phyloP scores from a whole-genome alignment of 495 filamentous ascomycete species.

The Talaromyces adpressus region DNA sequence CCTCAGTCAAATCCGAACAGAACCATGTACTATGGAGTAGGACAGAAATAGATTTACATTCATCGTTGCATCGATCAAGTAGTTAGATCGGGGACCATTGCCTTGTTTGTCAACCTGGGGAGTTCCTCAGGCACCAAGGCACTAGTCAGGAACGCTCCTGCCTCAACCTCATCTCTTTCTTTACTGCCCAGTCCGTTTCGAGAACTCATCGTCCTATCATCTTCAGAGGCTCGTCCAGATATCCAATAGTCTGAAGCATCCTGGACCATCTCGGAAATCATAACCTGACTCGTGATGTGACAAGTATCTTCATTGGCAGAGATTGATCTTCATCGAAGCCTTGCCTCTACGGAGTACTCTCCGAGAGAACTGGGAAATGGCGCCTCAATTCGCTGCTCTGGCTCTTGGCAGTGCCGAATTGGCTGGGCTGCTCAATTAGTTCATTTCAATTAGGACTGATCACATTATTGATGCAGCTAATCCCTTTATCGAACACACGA shows the following conservation, averaged over 20 bases:
- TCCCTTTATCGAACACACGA: background rate
- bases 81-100: background rate
- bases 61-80: background rate
- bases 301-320: background rate
- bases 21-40: background rate
- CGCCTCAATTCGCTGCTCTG: background rate
- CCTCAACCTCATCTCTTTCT: background rate
- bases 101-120: background rate
- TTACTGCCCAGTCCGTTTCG: background rate
- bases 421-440: background rate
- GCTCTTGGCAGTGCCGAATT: slow-evolving; percentile 1
- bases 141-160: background rate
- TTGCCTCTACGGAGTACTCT: background rate
- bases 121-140: background rate
- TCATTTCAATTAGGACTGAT: background rate
- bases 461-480: slow-evolving; percentile 3
- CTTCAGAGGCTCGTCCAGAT: background rate
- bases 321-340: background rate
- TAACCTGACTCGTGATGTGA: background rate
- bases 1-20: background rate
- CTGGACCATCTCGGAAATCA: background rate
- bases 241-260: background rate
- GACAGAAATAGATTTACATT: background rate
- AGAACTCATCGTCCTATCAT: background rate
- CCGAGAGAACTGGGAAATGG: background rate